Conservation (phyloP, 805 yeast genomes). For the Cyberlindnera bimundalis region DNA sequence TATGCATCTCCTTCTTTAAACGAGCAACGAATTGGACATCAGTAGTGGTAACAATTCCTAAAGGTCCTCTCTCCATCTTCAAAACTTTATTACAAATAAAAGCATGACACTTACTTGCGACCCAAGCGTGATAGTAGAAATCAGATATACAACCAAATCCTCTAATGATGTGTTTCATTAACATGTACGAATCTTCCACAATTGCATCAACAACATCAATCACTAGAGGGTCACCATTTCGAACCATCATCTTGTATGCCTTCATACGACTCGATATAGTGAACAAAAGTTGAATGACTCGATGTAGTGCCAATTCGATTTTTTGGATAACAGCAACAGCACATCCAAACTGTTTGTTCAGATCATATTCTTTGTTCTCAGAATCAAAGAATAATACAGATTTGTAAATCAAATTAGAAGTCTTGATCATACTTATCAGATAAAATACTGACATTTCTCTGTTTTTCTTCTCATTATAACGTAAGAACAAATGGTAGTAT, state of each 20-base stretch:
- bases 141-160: constrained; percentile 17
- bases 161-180: constrained; percentile 10
- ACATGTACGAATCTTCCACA: constrained; percentile 1
- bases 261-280: constrained; percentile 18
- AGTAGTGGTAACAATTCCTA: constrained; percentile 2
- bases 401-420: constrained; percentile 10
- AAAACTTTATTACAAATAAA: constrained; percentile 17
- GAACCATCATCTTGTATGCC: constrained; percentile 15
- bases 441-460: constrained; percentile 15
- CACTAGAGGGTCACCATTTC: constrained; percentile 1
- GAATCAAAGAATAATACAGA: constrained; percentile 18
- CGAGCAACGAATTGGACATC: constrained; percentile 15
- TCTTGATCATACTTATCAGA: constrained; percentile 8
- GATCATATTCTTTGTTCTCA: constrained; percentile 13
- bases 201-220: constrained; percentile 16
- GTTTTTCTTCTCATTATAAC: constrained; percentile 16
- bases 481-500: constrained; percentile 24
- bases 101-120: constrained; percentile 22
- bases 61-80: constrained; percentile 12
- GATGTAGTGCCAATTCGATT: constrained; percentile 22
- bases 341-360: constrained; percentile 23
- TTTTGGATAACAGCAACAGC: constrained; percentile 20
- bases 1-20: constrained; percentile 10
- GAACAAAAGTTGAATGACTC: constrained; percentile 21
- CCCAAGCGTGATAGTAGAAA: constrained; percentile 28